Percentiles rank a stretch among this genome's conserved stretches.
Conservation (phyloP, 1,284 basidiomycete species). For the Peniophora sp. region DNA sequence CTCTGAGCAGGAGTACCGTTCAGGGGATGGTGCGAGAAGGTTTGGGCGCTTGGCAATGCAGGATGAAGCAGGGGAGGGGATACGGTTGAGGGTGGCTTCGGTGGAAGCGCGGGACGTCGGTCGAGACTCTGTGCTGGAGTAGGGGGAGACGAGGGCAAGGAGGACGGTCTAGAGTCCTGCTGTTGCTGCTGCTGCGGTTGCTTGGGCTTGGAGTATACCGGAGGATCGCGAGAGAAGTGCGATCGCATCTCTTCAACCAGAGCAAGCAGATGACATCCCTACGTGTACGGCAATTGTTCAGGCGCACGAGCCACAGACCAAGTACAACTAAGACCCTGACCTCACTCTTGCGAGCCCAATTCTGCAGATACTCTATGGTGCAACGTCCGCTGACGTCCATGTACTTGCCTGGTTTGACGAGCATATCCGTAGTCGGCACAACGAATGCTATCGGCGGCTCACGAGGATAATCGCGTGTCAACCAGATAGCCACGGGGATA, state of each 20-base stretch:
- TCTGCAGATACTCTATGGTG: conserved; percentile 56
- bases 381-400: conserved; percentile 84
- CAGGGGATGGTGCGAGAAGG: conserved; percentile 8
- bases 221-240: conserved; percentile 80
- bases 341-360: conserved; percentile 83
- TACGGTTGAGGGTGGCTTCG: conserved; percentile 19
- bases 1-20: conserved; percentile 2
- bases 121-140: conserved; percentile 8
- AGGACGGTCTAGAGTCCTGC: conserved; percentile 14
- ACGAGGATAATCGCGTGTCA: conserved; percentile 76
- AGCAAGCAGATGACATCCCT: conserved; percentile 64
- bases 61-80: conserved; percentile 25
- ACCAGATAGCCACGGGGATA: conserved; percentile 89
- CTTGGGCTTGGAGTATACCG: conserved; percentile 84
- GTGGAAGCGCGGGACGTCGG: conserved; percentile 6
- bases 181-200: conserved; percentile 14
- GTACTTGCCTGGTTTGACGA: conserved; percentile 69
- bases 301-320: too few relatives aligned
- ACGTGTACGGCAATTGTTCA: conserved; percentile 1
- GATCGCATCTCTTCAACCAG: conserved; percentile 70
- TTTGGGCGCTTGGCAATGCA: conserved; percentile 8
- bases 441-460: conserved; percentile 89
- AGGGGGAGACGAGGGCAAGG: conserved; percentile 12
- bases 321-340: conserved; percentile 31
- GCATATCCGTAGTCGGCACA: conserved; percentile 89